Percentiles rank a stretch among this genome's conserved stretches.
These are phyloP conservation scores for Colletotrichum sp. DNA, from an alignment of 2,329 filamentous ascomycete genomes.

Conservation along the genomic window DNA sequence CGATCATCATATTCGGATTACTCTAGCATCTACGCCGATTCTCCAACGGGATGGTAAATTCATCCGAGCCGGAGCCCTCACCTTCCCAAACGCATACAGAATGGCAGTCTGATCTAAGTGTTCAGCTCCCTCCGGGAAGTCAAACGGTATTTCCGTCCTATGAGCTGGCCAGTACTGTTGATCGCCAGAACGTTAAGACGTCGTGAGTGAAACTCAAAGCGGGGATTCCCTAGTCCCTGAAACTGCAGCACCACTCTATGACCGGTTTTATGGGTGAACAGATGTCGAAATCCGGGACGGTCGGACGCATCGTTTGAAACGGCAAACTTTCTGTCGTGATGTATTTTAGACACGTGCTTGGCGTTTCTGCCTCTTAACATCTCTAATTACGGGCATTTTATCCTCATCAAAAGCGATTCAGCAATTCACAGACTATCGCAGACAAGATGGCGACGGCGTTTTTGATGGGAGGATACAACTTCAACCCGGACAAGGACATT, in stretches of 20 bases:
- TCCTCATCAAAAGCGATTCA: background rate
- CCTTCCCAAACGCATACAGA: background rate
- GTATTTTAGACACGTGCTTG: background rate
- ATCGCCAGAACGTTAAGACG: background rate
- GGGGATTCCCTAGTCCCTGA: background rate
- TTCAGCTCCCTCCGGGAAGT: background rate
- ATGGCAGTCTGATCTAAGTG: background rate
- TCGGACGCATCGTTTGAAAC: constrained; percentile 4
- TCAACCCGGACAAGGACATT: constrained; percentile 28
- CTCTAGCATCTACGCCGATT: background rate
- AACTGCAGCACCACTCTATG: background rate
- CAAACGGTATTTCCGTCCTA: background rate
- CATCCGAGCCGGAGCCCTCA: background rate
- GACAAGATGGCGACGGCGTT: constrained; percentile 8
- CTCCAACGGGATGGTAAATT: background rate
- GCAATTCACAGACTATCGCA: background rate
- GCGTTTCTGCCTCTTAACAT: no score
- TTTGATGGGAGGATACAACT: constrained; percentile 5
- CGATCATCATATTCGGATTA: background rate
- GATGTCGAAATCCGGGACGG: background rate
- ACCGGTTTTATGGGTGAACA: background rate
- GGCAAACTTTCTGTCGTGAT: background rate
- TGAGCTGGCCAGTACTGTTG: background rate
- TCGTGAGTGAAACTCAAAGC: background rate
- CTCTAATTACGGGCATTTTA: no score